Percentiles rank a stretch among this genome's conserved stretches.
phyloP scores from a whole-genome alignment of 257 asterid genomes.

The Solanum medicagineum region DNA sequence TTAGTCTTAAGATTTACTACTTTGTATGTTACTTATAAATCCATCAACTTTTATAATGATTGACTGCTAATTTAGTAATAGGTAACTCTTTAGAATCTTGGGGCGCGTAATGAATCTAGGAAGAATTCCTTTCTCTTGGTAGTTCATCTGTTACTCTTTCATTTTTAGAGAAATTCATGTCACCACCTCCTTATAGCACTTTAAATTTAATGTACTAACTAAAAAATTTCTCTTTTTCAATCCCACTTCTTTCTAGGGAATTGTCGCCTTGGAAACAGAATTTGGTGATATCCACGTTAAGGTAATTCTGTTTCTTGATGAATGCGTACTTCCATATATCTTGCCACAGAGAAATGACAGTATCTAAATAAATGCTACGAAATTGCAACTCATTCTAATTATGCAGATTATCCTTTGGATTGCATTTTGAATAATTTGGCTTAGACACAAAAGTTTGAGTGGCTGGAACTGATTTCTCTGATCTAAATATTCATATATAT shows the following conservation, averaged over 20 bases:
- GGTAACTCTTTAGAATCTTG: neutral
- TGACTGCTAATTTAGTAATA: neutral
- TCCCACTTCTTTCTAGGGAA: slow-evolving; percentile 45
- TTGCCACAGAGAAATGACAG: neutral
- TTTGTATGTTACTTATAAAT: neutral
- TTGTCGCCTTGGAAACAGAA: slow-evolving; percentile 68
- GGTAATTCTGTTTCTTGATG: slow-evolving; percentile 29
- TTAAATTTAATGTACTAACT: neutral
- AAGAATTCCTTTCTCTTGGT: neutral
- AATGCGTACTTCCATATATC: neutral
- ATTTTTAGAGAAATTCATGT: neutral
- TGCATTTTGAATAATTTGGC: neutral
- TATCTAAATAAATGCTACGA: neutral
- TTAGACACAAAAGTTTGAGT: neutral
- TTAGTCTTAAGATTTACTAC: neutral
- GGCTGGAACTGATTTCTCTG: neutral
- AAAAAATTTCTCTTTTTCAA: neutral
- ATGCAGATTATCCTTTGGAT: neutral
- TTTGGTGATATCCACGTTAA: slow-evolving; percentile 75
- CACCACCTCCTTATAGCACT: neutral
- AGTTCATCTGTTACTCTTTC: neutral
- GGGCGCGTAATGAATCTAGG: neutral
- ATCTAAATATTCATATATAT: neutral
- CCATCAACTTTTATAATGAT: neutral
- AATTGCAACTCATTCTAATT: neutral